Evolutionary conservation across 2,329 filamentous ascomycete species (phyloP), one percentile per base, ranked within the genome.

Genomic region (Neonectria neomacrospora): DNA sequence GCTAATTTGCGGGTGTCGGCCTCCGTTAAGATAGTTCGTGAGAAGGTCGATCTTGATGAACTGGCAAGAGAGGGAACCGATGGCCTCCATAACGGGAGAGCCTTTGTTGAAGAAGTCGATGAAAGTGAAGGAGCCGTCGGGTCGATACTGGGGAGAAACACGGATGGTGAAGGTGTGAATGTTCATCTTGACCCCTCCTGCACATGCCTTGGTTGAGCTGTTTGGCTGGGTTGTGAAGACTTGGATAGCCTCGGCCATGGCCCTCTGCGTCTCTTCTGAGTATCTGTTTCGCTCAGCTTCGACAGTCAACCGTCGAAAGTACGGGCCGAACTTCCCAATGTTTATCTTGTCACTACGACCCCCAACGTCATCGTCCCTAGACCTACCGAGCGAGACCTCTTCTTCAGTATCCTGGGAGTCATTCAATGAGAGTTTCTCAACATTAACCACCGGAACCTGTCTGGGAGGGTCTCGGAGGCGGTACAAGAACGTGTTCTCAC

Each of bases 401-500:
- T 56, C 61, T 14, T 55, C 67, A n/a, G 11, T 64, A 28, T 74
- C 67, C 6, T 70, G 54, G 7, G 41, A 48, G 10, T 58, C 47
- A n/a, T 23, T 32, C 3, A 41, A 23, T 1, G 45, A 61, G 10
- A 74, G 54, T 12, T 58, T 52, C 5, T 60, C 32, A 9, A 75
- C 42, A 3, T 62, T 52, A 39, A 66, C 41, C 34, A 57, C n/a
- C 2, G 68, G 71, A 8, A 52, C 44, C 10, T 9, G 53, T 18
- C 48, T 62, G 14, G 61, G 66, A 14, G 59, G 59, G 62, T 85
- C 82, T 1, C 83, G 78, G 12, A 85, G 71, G 8, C 77, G 72
- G 63, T 86, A 86, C 2, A 76, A 65, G 62, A 86, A 86, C 0
- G 54, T 76, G 53, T 86, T 86, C 28, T 79, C 74, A 3, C 81